Evolutionary conservation across 768 basidiomycete genomes (phyloP).

Genomic region (Podaxis sp.): DNA sequence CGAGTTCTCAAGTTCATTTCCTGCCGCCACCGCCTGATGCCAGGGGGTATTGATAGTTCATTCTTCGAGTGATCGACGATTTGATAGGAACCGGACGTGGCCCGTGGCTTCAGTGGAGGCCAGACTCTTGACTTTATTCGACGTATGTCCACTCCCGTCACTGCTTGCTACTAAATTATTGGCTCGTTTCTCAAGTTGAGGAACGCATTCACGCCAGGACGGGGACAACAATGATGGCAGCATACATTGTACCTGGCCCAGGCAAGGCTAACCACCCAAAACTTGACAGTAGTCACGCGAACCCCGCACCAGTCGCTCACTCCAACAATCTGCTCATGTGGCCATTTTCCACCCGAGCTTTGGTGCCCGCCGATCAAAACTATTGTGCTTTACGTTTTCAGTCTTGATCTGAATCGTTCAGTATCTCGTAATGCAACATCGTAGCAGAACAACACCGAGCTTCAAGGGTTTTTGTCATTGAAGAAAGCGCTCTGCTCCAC

Average conservation of each 20-base stretch:
- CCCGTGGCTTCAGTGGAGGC: background rate
- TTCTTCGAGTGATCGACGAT: background rate
- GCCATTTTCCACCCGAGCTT: background rate
- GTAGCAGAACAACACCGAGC: background rate
- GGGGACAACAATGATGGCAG: background rate
- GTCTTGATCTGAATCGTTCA: background rate
- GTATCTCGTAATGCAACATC: background rate
- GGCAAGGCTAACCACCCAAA: background rate
- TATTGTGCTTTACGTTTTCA: background rate
- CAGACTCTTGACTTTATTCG: background rate
- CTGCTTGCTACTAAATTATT: background rate
- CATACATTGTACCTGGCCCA: background rate
- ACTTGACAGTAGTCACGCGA: background rate
- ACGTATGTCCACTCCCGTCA: background rate
- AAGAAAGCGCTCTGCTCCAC: background rate
- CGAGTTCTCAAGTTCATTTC: background rate
- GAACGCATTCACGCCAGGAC: background rate
- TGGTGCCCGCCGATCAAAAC: background rate
- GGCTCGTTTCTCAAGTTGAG: background rate
- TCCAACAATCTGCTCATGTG: background rate
- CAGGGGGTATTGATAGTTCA: background rate
- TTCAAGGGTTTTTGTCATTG: background rate
- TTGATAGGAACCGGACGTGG: background rate
- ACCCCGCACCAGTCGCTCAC: background rate
- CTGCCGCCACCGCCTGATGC: background rate